Percentiles rank a stretch among this genome's conserved stretches.
These are phyloP conservation scores for Trametes maxima DNA, from an alignment of 768 basidiomycete genomes.

Conservation along the genomic window DNA sequence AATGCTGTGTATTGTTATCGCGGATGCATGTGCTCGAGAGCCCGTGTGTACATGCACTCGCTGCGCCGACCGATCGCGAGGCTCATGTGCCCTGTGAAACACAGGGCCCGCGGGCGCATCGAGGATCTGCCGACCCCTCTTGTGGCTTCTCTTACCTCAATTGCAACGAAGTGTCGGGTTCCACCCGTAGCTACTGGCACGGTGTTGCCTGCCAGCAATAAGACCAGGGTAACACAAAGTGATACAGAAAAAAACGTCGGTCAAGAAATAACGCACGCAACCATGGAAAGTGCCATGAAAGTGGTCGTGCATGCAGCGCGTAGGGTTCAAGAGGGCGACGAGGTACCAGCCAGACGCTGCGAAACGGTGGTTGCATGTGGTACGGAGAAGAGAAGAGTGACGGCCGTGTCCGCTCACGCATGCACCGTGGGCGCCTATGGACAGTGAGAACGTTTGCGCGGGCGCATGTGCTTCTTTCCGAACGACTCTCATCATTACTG, in stretches of 20 bases:
- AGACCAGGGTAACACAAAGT: too few species aligned
- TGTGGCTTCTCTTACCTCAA: neutral
- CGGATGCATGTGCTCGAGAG: conserved; percentile 6
- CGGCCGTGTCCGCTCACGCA: too few species aligned
- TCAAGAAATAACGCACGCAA: neutral
- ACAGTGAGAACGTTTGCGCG: conserved; percentile 1
- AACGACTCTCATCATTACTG: neutral
- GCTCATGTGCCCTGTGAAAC: conserved; percentile 1
- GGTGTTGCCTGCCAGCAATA: too few species aligned
- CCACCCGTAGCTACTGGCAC: too few species aligned
- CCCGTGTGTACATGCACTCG: conserved; percentile 8
- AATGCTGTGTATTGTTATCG: conserved; percentile 14
- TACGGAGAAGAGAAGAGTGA: conserved; percentile 7
- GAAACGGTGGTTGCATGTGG: neutral
- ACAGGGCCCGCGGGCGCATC: neutral
- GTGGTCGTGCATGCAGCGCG: too few species aligned
- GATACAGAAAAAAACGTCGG: too few species aligned
- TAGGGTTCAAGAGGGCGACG: too few species aligned
- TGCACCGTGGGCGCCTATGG: neutral
- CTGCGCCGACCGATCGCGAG: conserved; percentile 3
- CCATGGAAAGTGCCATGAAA: neutral
- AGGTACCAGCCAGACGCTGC: too few species aligned
- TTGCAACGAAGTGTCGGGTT: too few species aligned
- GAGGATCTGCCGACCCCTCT: neutral
- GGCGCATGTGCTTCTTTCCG: neutral